Conservation (phyloP, 1,284 basidiomycete genomes). For the Puccinia brachypodii region DNA sequence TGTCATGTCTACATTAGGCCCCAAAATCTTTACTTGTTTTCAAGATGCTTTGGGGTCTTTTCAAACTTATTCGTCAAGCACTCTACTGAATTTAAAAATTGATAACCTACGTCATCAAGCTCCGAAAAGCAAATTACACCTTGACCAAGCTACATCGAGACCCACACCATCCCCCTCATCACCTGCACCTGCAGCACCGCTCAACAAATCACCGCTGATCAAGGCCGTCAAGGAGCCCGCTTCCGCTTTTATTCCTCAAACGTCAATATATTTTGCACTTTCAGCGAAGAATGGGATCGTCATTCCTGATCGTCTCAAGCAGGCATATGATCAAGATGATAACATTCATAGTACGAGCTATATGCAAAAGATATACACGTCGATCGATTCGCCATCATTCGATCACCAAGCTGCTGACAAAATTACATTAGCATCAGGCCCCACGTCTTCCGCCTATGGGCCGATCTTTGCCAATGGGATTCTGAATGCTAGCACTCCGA, state of each 20-base stretch:
- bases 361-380: constrained; percentile 25
- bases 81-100: constrained; percentile 45
- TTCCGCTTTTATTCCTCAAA: constrained; percentile 50
- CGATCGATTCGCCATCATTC: constrained; percentile 21
- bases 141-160: background rate
- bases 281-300: constrained; percentile 49
- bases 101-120: constrained; percentile 39
- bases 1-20: constrained; percentile 42
- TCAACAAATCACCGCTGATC: constrained; percentile 50
- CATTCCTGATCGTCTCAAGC: constrained; percentile 29
- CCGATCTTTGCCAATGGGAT: constrained; percentile 47
- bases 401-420: constrained; percentile 11
- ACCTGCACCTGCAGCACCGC: background rate
- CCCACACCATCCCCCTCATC: background rate
- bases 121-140: constrained; percentile 3
- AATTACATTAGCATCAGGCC: constrained; percentile 13
- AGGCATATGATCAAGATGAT: background rate
- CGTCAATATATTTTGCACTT: constrained; percentile 51
- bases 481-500: constrained; percentile 50
- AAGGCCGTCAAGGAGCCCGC: constrained; percentile 51
- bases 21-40: constrained; percentile 45
- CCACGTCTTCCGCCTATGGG: constrained; percentile 23
- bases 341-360: constrained; percentile 3
- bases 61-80: constrained; percentile 48
- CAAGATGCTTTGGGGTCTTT: constrained; percentile 46